phyloP scores from a whole-genome alignment of 169 alveolate species.

The Plasmodium coatneyi region DNA sequence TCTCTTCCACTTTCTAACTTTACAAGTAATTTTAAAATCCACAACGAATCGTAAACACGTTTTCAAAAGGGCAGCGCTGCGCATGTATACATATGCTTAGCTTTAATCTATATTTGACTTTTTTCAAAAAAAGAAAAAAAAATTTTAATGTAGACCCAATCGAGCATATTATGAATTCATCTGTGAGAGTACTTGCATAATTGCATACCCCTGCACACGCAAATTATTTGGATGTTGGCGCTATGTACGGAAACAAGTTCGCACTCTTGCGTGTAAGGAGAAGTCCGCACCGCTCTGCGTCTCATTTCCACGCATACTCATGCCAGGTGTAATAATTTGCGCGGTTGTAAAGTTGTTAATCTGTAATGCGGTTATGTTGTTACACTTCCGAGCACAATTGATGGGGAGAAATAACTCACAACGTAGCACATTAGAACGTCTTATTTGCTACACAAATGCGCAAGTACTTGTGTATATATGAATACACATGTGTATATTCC shows the following conservation, averaged over 20 bases:
- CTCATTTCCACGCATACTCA: background rate
- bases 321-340: background rate
- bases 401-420: background rate
- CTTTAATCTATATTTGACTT: constrained; percentile 1
- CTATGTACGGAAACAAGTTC: background rate
- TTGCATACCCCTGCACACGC: background rate
- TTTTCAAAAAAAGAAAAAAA: background rate
- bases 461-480: background rate
- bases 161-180: background rate
- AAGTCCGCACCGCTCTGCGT: background rate
- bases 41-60: constrained; percentile 3
- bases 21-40: constrained; percentile 41
- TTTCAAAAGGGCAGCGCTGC: background rate
- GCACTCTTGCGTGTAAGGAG: background rate
- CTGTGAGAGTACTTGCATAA: background rate
- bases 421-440: background rate
- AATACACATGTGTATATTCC: background rate
- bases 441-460: background rate
- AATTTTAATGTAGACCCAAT: background rate
- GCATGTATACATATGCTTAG: background rate
- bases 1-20: constrained; percentile 22
- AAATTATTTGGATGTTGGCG: background rate
- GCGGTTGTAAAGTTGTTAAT: background rate
- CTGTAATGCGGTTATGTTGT: background rate
- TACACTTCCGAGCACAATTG: background rate